A percentile compares a stretch with the other conserved stretches of the same genome.
phyloP scores from a whole-genome alignment of 2,329 filamentous ascomycete genomes.

The Diaporthe citriasiana region DNA sequence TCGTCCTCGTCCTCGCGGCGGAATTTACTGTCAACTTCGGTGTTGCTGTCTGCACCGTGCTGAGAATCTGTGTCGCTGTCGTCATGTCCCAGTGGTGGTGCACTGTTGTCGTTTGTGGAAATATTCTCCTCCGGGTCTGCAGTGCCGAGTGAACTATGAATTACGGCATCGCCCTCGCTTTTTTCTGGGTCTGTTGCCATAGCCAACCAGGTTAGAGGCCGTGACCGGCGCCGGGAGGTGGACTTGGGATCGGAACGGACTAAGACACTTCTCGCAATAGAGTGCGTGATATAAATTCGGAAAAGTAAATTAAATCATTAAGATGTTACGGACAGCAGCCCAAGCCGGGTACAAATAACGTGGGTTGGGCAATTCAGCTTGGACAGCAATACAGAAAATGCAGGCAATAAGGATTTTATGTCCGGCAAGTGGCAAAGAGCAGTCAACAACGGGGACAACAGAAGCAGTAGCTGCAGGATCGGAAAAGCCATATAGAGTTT shows the following conservation, averaged over 20 bases:
- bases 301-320: neutral
- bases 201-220: slow-evolving; percentile 5
- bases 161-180: slow-evolving; percentile 26
- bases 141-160: neutral
- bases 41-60: slow-evolving; percentile 17
- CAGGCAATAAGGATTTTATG: neutral
- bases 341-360: no score
- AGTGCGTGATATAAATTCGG: neutral
- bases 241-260: neutral
- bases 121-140: neutral
- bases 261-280: neutral
- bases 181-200: slow-evolving; percentile 37
- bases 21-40: slow-evolving; percentile 8
- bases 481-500: neutral
- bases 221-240: slow-evolving; percentile 15
- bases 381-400: neutral
- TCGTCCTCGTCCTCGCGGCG: slow-evolving; percentile 20
- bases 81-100: neutral
- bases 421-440: slow-evolving; percentile 14
- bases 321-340: neutral
- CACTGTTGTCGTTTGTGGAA: neutral
- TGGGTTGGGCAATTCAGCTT: neutral
- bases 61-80: slow-evolving; percentile 31
- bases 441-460: slow-evolving; percentile 2
- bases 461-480: slow-evolving; percentile 18